phyloP scores from a whole-genome alignment of 2,329 filamentous ascomycete genomes.

The Ceratocystis ficicola region DNA sequence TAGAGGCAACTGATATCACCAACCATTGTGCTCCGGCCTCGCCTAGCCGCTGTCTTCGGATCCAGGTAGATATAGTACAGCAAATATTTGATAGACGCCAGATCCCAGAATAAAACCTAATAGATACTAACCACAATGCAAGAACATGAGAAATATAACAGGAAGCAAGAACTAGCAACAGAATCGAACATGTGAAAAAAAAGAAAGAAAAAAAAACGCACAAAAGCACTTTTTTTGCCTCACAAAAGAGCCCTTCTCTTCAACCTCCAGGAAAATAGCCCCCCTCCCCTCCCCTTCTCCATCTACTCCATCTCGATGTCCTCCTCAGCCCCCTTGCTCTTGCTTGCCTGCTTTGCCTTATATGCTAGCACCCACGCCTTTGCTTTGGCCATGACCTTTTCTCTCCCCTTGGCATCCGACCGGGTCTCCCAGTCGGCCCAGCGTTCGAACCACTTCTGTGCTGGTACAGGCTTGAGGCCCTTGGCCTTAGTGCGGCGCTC shows the following conservation, averaged over 20 bases:
- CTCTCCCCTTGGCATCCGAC: constrained; percentile 54
- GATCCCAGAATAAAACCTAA: constrained; percentile 10
- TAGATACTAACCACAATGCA: background rate
- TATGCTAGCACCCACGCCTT: constrained; percentile 46
- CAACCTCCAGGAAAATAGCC: background rate
- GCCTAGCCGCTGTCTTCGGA: background rate
- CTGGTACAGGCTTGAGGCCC: constrained; percentile 67
- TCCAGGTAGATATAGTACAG: background rate
- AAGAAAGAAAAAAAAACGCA: background rate
- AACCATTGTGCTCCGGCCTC: too few species aligned
- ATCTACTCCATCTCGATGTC: constrained; percentile 17
- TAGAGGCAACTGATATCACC: too few species aligned
- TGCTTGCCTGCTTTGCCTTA: constrained; percentile 36
- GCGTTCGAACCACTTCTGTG: constrained; percentile 77
- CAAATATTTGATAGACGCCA: constrained; percentile 10
- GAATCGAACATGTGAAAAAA: background rate
- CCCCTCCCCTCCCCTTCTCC: background rate
- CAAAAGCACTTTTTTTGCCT: constrained; percentile 9
- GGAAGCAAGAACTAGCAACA: background rate
- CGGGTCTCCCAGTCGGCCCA: constrained; percentile 84
- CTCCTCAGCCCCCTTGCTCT: constrained; percentile 18
- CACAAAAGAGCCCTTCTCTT: background rate
- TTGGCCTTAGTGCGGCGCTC: constrained; percentile 61
- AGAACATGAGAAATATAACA: constrained; percentile 10
- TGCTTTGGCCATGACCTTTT: constrained; percentile 53